Evolutionary conservation across 2,329 filamentous ascomycete genomes (phyloP), one percentile per base, ranked within the genome.

Genomic region (Orbilia ellipsospora): DNA sequence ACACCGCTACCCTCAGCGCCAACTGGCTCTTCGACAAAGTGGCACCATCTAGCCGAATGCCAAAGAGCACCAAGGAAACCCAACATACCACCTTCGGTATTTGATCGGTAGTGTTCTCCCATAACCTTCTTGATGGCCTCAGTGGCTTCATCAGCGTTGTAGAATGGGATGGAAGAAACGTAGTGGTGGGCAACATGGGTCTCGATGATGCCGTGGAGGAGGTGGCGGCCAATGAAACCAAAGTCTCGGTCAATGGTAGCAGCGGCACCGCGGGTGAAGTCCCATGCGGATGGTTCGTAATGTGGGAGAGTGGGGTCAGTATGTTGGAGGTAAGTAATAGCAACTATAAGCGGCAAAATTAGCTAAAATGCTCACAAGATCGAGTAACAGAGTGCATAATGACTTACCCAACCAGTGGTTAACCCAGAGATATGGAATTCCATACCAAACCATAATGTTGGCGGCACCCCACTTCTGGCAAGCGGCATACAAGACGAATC

Each of bases 131-230:
- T 93, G 87, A 98, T 96, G 81, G 94, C 94, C 80, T 97, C 94
- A 80, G 90, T 91, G 70, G 94, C 94, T 85, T 97, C 94, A 80
- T 97, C 93, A 81, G 94, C 94, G 83, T 97, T 88, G 86, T 98
- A 98, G 85, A 97, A 97, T 77, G 94, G 94, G 79, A 98, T 98
- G 81, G 89, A 92, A 84, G 91, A 94, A 82, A 98, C 89, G 84
- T 97, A 98, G 88, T 98, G 94, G 87, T 98, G 94, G 76, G 97
- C 91, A 74, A 98, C 94, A 85, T 98, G 94, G 57, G 94, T 97
- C 87, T 97, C 94, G 83, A 97, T 90, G 83, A 98, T 97, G 81
- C 94, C 94, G 87, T 98, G 94, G 83, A 97, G 87, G 77, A 98
- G 87, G 80, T 91, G 87, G 80, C 93, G 93, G 75, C 94, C 94